phyloP scores from a whole-genome alignment of 306 rosid genomes.

The Castanea crenata region DNA sequence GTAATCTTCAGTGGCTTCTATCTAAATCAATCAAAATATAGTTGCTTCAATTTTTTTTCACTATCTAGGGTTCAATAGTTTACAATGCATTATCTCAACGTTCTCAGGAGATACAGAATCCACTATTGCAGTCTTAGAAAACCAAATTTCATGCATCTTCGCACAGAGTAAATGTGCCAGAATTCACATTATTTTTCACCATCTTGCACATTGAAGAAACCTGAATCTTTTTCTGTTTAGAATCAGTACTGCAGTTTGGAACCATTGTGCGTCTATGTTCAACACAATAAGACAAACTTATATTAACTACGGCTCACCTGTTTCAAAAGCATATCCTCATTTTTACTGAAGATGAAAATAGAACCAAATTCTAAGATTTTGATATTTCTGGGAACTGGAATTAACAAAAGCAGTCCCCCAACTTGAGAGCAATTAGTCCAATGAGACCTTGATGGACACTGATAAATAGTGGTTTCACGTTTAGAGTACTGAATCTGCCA shows the following conservation, averaged over 20 bases:
- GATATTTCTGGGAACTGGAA: neutral
- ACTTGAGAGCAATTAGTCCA: neutral
- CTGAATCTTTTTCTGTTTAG: neutral
- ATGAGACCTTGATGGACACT: neutral
- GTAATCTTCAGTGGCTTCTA: conserved; percentile 32
- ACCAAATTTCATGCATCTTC: neutral
- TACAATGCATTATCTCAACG: neutral
- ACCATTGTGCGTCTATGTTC: too few species aligned
- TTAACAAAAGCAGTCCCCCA: neutral
- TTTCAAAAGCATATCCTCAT: too few species aligned
- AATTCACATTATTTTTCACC: neutral
- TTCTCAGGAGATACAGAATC: neutral
- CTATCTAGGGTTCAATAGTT: neutral
- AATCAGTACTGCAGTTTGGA: too few species aligned
- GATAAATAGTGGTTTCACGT: neutral
- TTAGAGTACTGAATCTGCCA: neutral
- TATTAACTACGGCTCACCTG: too few species aligned
- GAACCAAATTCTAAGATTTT: too few species aligned
- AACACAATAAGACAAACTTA: too few species aligned
- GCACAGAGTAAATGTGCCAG: neutral
- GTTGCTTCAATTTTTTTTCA: neutral
- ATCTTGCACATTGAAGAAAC: neutral
- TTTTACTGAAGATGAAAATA: too few species aligned
- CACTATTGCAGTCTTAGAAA: neutral
- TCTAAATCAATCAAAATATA: neutral